These are phyloP conservation scores for Lunularia cruciata DNA, from an alignment of 225 moss, liverwort and hornwort genomes.

Conservation along the genomic window DNA sequence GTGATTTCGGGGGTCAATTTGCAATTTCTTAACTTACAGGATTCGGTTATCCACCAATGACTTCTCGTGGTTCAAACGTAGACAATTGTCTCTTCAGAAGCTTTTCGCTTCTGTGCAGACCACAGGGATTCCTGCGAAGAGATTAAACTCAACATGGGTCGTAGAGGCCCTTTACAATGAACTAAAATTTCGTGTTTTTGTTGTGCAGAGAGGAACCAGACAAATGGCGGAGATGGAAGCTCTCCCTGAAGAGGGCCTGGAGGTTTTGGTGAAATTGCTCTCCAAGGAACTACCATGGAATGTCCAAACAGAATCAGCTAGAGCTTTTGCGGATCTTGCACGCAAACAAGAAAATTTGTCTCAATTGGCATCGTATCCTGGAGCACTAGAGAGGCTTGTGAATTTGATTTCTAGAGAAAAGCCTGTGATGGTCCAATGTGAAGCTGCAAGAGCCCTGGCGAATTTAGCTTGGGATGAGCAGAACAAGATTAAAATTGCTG, in stretches of 20 bases:
- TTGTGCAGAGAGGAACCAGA: background rate
- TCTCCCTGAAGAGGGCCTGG: background rate
- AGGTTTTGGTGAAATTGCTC: background rate
- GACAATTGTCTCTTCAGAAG: too few relatives aligned
- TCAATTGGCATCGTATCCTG: background rate
- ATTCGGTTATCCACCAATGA: too few relatives aligned
- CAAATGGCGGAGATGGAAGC: background rate
- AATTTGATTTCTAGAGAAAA: background rate
- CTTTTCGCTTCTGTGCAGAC: too few relatives aligned
- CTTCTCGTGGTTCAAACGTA: too few relatives aligned
- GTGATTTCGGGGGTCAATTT: too few relatives aligned
- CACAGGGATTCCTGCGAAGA: too few relatives aligned
- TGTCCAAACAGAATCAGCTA: background rate
- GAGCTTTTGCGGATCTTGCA: background rate
- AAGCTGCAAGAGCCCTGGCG: background rate
- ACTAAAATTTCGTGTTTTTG: too few relatives aligned
- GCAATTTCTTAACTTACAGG: too few relatives aligned
- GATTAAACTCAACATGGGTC: too few relatives aligned
- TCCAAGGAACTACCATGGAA: background rate
- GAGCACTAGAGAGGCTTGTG: background rate
- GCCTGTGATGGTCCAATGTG: background rate
- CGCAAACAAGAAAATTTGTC: background rate
- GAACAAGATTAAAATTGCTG: background rate
- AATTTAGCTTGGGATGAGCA: background rate
- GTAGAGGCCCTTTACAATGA: too few relatives aligned